These are phyloP conservation scores for Aspergillus transmontanensis DNA, from an alignment of 2,329 filamentous ascomycete genomes.

Conservation along the genomic window DNA sequence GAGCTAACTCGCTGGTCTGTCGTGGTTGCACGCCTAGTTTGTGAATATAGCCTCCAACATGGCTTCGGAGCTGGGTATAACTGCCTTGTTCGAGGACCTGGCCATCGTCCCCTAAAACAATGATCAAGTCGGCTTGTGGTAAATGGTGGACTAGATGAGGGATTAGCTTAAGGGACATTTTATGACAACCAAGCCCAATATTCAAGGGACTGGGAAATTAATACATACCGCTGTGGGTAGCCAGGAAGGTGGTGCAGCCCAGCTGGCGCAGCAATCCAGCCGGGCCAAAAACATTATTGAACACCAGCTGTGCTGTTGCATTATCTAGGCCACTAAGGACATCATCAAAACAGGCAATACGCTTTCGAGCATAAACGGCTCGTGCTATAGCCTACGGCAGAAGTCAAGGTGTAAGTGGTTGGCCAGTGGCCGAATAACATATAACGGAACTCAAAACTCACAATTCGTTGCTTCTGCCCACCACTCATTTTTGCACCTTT, in stretches of 20 bases:
- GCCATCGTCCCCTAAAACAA: slow-evolving; percentile 35
- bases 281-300: slow-evolving; percentile 41
- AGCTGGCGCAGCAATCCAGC: slow-evolving; percentile 46
- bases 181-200: background rate
- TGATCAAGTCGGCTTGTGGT: slow-evolving; percentile 45
- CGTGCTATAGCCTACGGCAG: slow-evolving; percentile 38
- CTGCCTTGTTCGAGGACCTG: slow-evolving; percentile 40
- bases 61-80: slow-evolving; percentile 26
- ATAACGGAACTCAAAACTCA: slow-evolving; percentile 2
- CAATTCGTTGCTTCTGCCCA: slow-evolving; percentile 49
- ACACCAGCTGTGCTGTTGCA: slow-evolving; percentile 41
- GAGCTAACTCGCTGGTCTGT: background rate
- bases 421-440: background rate
- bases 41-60: slow-evolving; percentile 1
- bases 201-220: background rate
- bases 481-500: slow-evolving; percentile 49
- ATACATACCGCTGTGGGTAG: slow-evolving; percentile 39
- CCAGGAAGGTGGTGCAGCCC: slow-evolving; percentile 47
- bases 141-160: slow-evolving; percentile 33
- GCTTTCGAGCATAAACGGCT: slow-evolving; percentile 45
- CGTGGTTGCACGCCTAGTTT: background rate
- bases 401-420: background rate
- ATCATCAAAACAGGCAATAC: slow-evolving; percentile 48
- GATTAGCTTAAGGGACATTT: background rate
- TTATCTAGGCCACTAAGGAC: slow-evolving; percentile 45